These are phyloP conservation scores for Rutstroemia sp. DNA, from an alignment of 2,329 filamentous ascomycete species.

Conservation along the genomic window DNA sequence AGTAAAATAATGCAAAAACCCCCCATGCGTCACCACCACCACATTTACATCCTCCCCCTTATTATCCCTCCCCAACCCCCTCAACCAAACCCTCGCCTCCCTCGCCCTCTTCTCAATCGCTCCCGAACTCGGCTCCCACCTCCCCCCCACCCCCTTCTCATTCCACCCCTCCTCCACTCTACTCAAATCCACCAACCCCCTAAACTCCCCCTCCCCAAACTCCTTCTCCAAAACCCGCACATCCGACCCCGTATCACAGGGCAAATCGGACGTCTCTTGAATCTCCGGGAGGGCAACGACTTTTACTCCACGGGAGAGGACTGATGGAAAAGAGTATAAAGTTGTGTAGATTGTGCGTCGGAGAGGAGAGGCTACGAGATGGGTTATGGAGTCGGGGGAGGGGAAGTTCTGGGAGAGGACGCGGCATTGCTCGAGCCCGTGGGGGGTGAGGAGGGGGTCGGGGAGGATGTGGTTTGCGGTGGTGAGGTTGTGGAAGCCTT, in stretches of 20 bases:
- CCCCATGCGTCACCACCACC: slow-evolving; percentile 73
- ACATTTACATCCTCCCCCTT: slow-evolving; percentile 50
- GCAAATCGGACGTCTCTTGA: slow-evolving; percentile 69
- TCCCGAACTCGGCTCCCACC: slow-evolving; percentile 25
- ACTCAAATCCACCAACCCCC: neutral
- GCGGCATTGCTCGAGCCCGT: slow-evolving; percentile 70
- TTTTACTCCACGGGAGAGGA: slow-evolving; percentile 32
- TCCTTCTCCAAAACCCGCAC: slow-evolving; percentile 47
- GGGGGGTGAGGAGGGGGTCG: slow-evolving; percentile 72
- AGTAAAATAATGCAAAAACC: slow-evolving; percentile 77
- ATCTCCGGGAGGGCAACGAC: slow-evolving; percentile 64
- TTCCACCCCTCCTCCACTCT: neutral
- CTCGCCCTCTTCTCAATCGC: slow-evolving; percentile 39
- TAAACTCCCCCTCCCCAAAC: slow-evolving; percentile 38
- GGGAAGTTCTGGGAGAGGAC: slow-evolving; percentile 56
- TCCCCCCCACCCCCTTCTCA: slow-evolving; percentile 24
- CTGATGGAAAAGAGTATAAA: slow-evolving; percentile 57
- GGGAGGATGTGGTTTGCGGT: slow-evolving; percentile 60
- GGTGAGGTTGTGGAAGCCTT: slow-evolving; percentile 75
- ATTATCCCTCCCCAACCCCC: slow-evolving; percentile 30
- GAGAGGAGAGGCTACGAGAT: slow-evolving; percentile 72
- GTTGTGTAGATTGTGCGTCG: slow-evolving; percentile 76
- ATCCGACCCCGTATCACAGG: slow-evolving; percentile 68
- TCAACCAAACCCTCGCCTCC: slow-evolving; percentile 52
- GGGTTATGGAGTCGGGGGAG: slow-evolving; percentile 54